phyloP scores from a whole-genome alignment of 164 flowering plant species.

The Echeveria elegans region DNA sequence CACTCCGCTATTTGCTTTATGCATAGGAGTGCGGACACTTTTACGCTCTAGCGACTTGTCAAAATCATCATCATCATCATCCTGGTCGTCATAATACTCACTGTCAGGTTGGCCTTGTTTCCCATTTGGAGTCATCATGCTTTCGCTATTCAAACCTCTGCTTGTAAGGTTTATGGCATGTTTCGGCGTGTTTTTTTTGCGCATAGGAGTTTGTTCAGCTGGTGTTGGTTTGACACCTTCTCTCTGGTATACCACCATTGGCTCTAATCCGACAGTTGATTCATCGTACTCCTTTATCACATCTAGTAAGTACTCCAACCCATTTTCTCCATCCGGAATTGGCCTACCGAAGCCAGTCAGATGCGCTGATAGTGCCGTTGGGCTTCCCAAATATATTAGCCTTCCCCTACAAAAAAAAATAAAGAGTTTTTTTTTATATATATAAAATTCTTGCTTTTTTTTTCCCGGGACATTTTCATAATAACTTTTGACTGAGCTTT shows the following conservation, averaged over 20 bases:
- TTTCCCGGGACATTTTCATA: background rate
- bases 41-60: conserved; percentile 58
- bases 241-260: conserved; percentile 48
- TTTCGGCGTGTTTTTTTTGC: conserved; percentile 28
- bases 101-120: conserved; percentile 13
- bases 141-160: conserved; percentile 23
- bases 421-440: background rate
- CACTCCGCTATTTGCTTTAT: conserved; percentile 28
- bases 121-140: conserved; percentile 17
- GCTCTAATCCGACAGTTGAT: conserved; percentile 60
- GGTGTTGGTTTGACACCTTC: conserved; percentile 55
- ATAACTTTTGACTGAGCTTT: background rate
- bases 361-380: conserved; percentile 34
- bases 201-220: conserved; percentile 44
- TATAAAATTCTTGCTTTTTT: too few relatives aligned
- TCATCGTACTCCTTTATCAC: conserved; percentile 77
- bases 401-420: conserved; percentile 39
- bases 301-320: conserved; percentile 61
- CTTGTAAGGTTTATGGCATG: conserved; percentile 33
- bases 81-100: conserved; percentile 22
- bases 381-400: conserved; percentile 51
- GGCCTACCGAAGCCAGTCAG: conserved; percentile 64
- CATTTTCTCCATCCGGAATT: conserved; percentile 64
- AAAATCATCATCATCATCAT: conserved; percentile 32
- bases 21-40: conserved; percentile 26